Base-by-base conservation (phyloP, 2,329 filamentous ascomycete genomes). In the Ophiosphaerella korrae region DNA sequence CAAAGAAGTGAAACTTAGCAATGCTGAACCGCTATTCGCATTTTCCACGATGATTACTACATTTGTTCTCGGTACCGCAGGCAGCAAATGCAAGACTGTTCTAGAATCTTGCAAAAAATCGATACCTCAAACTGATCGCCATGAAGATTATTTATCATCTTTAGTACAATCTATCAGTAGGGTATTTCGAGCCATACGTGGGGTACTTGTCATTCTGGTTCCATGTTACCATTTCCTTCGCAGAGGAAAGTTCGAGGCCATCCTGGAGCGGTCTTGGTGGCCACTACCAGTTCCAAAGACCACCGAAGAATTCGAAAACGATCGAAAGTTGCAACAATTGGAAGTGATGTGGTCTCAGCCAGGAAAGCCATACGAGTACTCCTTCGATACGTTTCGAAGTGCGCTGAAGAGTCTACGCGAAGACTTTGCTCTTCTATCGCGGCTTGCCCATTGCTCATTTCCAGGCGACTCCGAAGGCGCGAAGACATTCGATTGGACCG, bases 11-110 rank as follows among this genome's bases (percentile, higher is more conserved):
- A 68, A 70, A 4, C 63, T 71, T 12, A 66, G 68, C 8, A 76
- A 76, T 41, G 73, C 70, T 18, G 75, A 76, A 32, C 74, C 76
- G 1, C 54, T 77, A 13, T 76, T 66, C 16, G 67, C 29, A 7
- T 66, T 59, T 50, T 61, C 57, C 2, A 57, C 59, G 7, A 45
- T 52, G 11, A 42, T 59, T 1, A 61, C 60, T 4, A 42, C 56
- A 1, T 68, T 55, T 42, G 51, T 59, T 13, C 42, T 61, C 2
- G 48, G 41, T 7, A 58, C 60, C 5, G 52, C 57, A 14, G 51
- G 39, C 24, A 53, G 54, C 18, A 62, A 66, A 11, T 63, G 57
- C 14, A 33, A 45, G 18, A n/a, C 18, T 2, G 40, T 58, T 8
- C 13, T 63, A 13, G 35, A 49, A 13, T 44, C 52, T 11, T 33